A percentile compares a stretch with the other conserved stretches of the same genome.
phyloP scores from a whole-genome alignment of 345 rosid genomes.

The Trapa bicornis region DNA sequence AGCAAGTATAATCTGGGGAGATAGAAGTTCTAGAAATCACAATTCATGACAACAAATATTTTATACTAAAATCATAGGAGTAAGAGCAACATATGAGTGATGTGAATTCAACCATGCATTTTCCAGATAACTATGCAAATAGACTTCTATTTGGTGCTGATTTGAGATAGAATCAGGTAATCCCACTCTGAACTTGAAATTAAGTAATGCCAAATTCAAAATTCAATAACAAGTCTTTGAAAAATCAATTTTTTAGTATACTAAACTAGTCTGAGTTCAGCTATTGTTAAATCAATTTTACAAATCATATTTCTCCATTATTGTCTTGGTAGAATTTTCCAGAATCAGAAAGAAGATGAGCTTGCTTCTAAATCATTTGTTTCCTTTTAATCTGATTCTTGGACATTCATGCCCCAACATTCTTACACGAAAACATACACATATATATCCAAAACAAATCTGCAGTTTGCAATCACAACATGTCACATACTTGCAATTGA shows the following conservation, averaged over 20 bases:
- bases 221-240: background rate
- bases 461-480: background rate
- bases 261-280: background rate
- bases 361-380: background rate
- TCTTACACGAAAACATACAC: background rate
- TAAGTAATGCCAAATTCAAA: background rate
- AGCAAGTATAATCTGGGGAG: conserved; percentile 69
- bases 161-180: background rate
- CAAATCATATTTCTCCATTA: background rate
- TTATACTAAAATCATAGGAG: background rate
- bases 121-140: background rate
- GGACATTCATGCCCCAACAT: background rate
- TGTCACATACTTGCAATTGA: background rate
- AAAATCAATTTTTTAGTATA: background rate
- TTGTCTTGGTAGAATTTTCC: background rate
- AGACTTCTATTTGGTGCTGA: background rate
- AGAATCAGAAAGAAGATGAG: background rate
- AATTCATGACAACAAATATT: background rate
- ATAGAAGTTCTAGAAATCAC: conserved; percentile 5
- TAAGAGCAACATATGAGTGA: background rate
- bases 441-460: background rate
- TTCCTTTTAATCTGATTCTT: background rate
- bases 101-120: background rate
- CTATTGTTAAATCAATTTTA: background rate
- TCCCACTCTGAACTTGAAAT: background rate